phyloP scores from a whole-genome alignment of 495 filamentous ascomycete genomes.

The Penicillium paradoxum region DNA sequence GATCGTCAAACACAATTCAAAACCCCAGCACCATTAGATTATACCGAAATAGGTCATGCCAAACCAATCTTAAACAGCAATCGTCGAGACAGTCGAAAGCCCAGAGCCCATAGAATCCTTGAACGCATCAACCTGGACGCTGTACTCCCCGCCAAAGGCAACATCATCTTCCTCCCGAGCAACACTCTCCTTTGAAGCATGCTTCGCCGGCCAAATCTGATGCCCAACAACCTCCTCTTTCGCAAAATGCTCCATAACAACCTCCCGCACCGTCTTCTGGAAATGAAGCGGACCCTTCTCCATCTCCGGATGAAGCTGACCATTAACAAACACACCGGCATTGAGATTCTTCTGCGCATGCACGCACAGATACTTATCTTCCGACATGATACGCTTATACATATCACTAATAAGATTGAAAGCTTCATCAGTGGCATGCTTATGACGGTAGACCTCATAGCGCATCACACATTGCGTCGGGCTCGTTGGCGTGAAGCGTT shows the following conservation, averaged over 20 bases:
- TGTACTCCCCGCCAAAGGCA: constrained; percentile 7
- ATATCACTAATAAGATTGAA: constrained; percentile 40
- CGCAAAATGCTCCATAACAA: constrained; percentile 32
- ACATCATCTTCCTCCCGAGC: constrained; percentile 6
- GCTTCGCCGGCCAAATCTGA: constrained; percentile 40
- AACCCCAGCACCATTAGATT: background rate
- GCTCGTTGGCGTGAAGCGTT: constrained; percentile 38
- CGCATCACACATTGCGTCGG: constrained; percentile 35
- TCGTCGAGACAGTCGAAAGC: background rate
- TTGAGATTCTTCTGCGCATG: constrained; percentile 46
- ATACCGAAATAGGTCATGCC: background rate
- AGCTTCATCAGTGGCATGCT: constrained; percentile 38
- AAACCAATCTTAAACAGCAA: background rate
- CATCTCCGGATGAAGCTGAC: constrained; percentile 42
- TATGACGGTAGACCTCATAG: constrained; percentile 48
- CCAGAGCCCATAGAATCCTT: background rate
- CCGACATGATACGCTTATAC: constrained; percentile 43
- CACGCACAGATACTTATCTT: constrained; percentile 47
- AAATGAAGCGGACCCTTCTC: constrained; percentile 46
- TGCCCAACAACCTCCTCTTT: constrained; percentile 30
- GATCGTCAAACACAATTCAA: background rate
- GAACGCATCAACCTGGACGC: background rate
- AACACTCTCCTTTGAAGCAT: background rate
- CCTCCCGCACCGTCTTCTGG: constrained; percentile 39
- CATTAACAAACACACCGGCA: constrained; percentile 44